A percentile compares a stretch with the other conserved stretches of the same genome.
phyloP scores from a whole-genome alignment of 495 filamentous ascomycete genomes.

The Neurospora discreta region DNA sequence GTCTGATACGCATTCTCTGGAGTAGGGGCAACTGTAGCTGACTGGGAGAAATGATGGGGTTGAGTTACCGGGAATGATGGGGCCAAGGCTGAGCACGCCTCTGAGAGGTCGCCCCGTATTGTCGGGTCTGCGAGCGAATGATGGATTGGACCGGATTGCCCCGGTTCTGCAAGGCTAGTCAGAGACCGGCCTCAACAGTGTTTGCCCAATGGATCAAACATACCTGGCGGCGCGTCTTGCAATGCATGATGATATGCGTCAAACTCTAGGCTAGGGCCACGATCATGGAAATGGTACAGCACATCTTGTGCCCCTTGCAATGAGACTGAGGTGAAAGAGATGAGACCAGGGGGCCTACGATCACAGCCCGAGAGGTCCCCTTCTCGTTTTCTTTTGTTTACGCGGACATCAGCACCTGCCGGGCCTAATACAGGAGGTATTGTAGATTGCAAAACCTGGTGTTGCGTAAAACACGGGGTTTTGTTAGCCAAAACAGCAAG shows the following conservation, averaged over 20 bases:
- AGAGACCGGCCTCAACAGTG: neutral
- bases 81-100: neutral
- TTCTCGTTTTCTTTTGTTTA: neutral
- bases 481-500: neutral
- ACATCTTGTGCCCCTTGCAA: neutral
- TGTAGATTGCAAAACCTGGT: neutral
- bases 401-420: neutral
- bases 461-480: neutral
- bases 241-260: neutral
- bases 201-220: neutral
- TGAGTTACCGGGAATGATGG: neutral
- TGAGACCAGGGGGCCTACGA: neutral
- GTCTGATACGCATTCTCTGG: neutral
- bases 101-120: neutral
- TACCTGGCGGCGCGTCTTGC: neutral
- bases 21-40: neutral
- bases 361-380: neutral
- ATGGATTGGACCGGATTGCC: neutral
- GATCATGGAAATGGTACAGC: neutral
- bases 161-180: neutral
- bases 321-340: neutral
- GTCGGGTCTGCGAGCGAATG: neutral
- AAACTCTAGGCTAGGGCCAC: neutral
- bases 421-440: neutral
- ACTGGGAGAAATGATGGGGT: neutral